Evolutionary conservation across 495 filamentous ascomycete species (phyloP).

Genomic region (Aspergillus bridgeri): DNA sequence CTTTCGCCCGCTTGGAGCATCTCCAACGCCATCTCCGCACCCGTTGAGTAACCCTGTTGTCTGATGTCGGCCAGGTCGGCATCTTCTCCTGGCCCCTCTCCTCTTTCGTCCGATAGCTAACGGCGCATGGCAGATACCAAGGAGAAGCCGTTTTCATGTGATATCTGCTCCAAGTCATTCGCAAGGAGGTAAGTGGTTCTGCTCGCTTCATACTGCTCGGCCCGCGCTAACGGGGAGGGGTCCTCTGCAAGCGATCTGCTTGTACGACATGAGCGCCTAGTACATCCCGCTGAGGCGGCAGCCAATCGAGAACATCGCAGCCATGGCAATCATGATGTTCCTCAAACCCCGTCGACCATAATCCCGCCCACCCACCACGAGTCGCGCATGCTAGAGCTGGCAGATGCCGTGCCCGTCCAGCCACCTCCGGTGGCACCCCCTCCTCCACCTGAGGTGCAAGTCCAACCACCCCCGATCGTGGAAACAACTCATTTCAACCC

Average conservation of each 20-base stretch:
- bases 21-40: constrained; percentile 54
- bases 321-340: constrained; percentile 32
- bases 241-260: constrained; percentile 60
- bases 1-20: constrained; percentile 51
- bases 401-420: constrained; percentile 42
- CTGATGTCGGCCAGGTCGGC: constrained; percentile 5
- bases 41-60: constrained; percentile 45
- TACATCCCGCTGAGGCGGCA: constrained; percentile 60
- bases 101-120: constrained; percentile 19
- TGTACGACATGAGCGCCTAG: constrained; percentile 70
- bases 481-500: constrained; percentile 48
- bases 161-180: constrained; percentile 50
- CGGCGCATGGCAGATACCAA: constrained; percentile 43
- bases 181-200: constrained; percentile 40
- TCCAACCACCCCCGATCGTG: constrained; percentile 41
- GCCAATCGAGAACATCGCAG: constrained; percentile 43
- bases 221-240: constrained; percentile 27
- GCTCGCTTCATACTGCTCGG: constrained; percentile 4
- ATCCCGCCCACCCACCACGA: constrained; percentile 41
- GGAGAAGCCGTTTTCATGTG: constrained; percentile 54
- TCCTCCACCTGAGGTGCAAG: constrained; percentile 37
- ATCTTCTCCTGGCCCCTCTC: constrained; percentile 7
- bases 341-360: constrained; percentile 37
- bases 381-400: constrained; percentile 47
- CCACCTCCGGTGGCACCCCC: constrained; percentile 35